Evolutionary conservation across 257 asterid genomes (phyloP).

Genomic region (Penstemon davidsonii): DNA sequence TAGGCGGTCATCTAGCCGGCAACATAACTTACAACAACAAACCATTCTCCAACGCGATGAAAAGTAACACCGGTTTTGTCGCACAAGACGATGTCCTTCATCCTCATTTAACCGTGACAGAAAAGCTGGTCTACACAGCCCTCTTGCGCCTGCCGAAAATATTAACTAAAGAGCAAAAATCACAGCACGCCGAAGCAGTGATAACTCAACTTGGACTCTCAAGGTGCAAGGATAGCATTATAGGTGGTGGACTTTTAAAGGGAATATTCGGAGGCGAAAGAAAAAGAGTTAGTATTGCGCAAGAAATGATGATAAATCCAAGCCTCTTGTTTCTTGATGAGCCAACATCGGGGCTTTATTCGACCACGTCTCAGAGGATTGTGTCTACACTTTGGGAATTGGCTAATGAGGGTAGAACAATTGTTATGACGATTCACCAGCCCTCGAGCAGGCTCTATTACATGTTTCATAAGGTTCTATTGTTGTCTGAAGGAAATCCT

Average conservation of each 20-base stretch:
- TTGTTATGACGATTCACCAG: constrained; percentile 70
- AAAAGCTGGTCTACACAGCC: constrained; percentile 61
- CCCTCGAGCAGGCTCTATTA: constrained; percentile 70
- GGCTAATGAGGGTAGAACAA: constrained; percentile 55
- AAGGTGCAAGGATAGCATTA: constrained; percentile 51
- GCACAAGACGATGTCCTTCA: constrained; percentile 63
- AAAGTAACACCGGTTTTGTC: constrained; percentile 65
- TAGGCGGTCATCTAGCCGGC: constrained; percentile 44
- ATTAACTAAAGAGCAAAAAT: constrained; percentile 39
- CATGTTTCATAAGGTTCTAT: constrained; percentile 60
- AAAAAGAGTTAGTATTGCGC: constrained; percentile 72
- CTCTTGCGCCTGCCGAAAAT: constrained; percentile 56
- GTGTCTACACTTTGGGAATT: constrained; percentile 53
- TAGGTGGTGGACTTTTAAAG: constrained; percentile 45
- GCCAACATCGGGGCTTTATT: constrained; percentile 73
- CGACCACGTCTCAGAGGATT: constrained; percentile 69
- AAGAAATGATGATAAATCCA: constrained; percentile 74
- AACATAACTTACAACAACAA: constrained; percentile 50
- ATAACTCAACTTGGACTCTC: constrained; percentile 53
- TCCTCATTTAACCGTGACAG: constrained; percentile 65
- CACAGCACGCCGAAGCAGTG: constrained; percentile 48
- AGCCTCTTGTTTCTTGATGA: constrained; percentile 65
- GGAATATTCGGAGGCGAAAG: constrained; percentile 76
- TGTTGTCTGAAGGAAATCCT: constrained; percentile 39
- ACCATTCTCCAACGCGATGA: constrained; percentile 54